Evolutionary conservation across 2,329 filamentous ascomycete genomes (phyloP), one percentile per base, ranked within the genome.

Genomic region (Aspergillus glaucus): DNA sequence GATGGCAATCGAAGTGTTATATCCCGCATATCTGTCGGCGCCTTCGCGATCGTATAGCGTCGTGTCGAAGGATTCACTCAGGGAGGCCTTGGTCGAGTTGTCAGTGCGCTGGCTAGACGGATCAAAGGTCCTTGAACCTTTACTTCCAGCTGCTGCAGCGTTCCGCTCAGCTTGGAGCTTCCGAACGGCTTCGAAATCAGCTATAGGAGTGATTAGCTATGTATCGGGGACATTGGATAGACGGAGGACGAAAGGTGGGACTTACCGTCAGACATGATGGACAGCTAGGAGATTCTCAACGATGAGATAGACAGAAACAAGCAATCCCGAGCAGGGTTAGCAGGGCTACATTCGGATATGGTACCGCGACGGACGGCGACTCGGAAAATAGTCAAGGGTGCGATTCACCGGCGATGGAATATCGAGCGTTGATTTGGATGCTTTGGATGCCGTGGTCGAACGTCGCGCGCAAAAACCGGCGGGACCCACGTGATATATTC

Each of bases 161-260:
- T 95, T 95, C 69, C 91, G 88, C 86, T 95, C 90, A 72, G 87
- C 85, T 78, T 95, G 90, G 67, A 92, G 85, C 78, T 85, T 86
- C 74, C 85, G 85, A 72, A 95, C 87, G 64, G 85, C 80, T 67
- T 93, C 88, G 73, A 95, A 93, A 72, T 94, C 89, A 72, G 87
- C 85, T 79, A 51, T 6, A 54, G 40, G 49, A 44, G 39, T 22
- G 19, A 55, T 66, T 50, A 70, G 62, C 52, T 12, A 30, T 30
- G 4, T 30, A 51, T 48, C 24, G 51, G 17, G 45, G 34, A 40
- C 10, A 40, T 40, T 46, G 40, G 43, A 47, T 46, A 46, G 39
- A 47, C 47, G 53, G 45, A 15, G 10, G 37, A 21, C 15, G 8
- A 50, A 44, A 47, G 50, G 48, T 43, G 52, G 46, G 45, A 55